Evolutionary conservation across 208 protist species (phyloP), one percentile per base, ranked within the genome.

Genomic region (Trypanosoma caninum): DNA sequence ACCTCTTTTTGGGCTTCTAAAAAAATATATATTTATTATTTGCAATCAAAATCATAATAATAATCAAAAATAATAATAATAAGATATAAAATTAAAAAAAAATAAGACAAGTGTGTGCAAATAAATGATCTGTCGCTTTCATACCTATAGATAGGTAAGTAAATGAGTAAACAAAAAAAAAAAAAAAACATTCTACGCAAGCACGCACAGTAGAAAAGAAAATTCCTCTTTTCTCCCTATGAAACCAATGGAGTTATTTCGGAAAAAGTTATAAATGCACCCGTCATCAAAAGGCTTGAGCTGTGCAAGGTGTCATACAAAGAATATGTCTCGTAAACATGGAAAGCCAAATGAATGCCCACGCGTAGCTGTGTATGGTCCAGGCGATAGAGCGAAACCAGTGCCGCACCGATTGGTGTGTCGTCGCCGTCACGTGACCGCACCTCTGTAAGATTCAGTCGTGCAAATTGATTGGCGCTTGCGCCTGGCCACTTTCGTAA

Each of bases 271-370:
- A 95, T 73, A 58, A 77, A 84, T 20, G 86, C 80, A 46, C 88
- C 79, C 54, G 82, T 92, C 84, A 95, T 92, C 5, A 95, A 55
- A 40, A 95, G 62, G 47, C 80, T 89, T 23, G 88, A 79, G 13
- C 82, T 84, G 72, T 81, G 85, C 27, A 95, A 65, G 40, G 86
- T 71, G 50, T 95, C 88, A 72, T 95, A 95, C 57, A 91, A 60
- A 22, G 84, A 92, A 71, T 92, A 95, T 10, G 84, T 95, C 68
- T 95, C 88, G 64, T 95, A 95, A 6, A 95, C 88, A 72, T 90
- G 85, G 40, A 95, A 95, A 18, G 88, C 88, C 20, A 95, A 73
- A 35, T 80, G 82, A 51, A 92, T 69, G 14, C 81, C 74, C 46
- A 77, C 79, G 38, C 76, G 59, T 7, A 74, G 69, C 56, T 76